Evolutionary conservation across 75 land plant species (phyloP).

Genomic region (Picea glauca): DNA sequence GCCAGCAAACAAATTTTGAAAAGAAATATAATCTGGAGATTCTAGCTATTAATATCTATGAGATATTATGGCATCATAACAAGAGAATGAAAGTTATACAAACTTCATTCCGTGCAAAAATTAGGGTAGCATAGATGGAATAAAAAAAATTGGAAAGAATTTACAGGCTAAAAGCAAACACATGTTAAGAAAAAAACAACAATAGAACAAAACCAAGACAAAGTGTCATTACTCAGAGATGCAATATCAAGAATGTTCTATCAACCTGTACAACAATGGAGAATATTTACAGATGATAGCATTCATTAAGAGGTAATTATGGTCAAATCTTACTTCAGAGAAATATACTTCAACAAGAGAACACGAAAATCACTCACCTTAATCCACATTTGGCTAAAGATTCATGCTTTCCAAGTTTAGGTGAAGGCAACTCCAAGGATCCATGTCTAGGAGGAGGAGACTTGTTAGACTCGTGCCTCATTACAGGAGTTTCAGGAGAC

Average conservation of each 20-base stretch:
- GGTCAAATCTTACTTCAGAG: constrained; percentile 1
- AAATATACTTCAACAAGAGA: neutral
- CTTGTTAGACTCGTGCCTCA: neutral
- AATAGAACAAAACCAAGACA: neutral
- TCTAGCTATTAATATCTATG: neutral
- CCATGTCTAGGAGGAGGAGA: constrained; percentile 25
- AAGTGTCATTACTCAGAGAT: neutral
- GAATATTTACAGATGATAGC: neutral
- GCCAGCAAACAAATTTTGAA: neutral
- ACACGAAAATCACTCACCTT: neutral
- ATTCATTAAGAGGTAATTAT: neutral
- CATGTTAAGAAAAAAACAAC: neutral
- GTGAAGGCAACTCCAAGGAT: neutral
- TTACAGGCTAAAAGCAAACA: neutral
- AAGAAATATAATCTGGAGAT: neutral
- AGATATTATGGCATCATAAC: neutral
- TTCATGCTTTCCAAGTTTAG: neutral
- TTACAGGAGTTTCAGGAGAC: neutral
- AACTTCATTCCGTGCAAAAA: neutral
- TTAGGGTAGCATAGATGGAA: neutral
- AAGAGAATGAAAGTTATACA: neutral
- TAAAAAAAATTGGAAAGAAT: neutral
- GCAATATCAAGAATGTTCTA: neutral
- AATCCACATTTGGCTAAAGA: neutral
- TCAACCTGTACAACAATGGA: neutral